Evolutionary conservation across 495 filamentous ascomycete species (phyloP).

Genomic region (Penicillium atrosanguineum): DNA sequence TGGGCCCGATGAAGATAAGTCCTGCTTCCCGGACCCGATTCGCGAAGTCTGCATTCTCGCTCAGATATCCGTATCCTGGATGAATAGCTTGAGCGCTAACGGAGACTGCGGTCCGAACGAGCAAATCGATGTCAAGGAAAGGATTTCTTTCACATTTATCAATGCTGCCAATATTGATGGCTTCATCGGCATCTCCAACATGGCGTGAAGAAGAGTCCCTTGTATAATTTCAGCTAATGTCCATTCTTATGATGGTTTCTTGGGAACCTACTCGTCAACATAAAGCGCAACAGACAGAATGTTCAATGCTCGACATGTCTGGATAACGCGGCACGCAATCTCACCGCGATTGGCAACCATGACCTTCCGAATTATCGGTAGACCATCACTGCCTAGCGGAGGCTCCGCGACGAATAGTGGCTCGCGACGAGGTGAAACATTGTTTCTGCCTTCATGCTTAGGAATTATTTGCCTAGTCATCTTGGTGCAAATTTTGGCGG

Average conservation of each 20-base stretch:
- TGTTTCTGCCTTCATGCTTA: not conserved
- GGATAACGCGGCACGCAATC: slow-evolving; percentile 47
- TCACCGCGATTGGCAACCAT: slow-evolving; percentile 50
- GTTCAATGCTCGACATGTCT: slow-evolving; percentile 31
- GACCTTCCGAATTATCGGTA: slow-evolving; percentile 19
- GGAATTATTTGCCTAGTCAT: slow-evolving; percentile 6
- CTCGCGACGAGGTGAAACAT: slow-evolving; percentile 8
- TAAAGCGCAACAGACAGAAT: slow-evolving; percentile 49
- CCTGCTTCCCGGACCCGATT: slow-evolving; percentile 40
- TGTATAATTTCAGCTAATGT: not conserved
- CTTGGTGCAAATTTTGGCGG: not conserved
- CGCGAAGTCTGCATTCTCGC: slow-evolving; percentile 51
- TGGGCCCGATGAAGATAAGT: slow-evolving; percentile 50
- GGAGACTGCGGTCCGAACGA: slow-evolving; percentile 70
- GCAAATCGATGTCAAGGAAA: slow-evolving; percentile 80
- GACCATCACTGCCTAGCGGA: slow-evolving; percentile 9
- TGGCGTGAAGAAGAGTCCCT: slow-evolving; percentile 23
- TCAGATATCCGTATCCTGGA: slow-evolving; percentile 59
- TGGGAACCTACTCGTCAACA: slow-evolving; percentile 35
- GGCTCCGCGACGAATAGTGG: slow-evolving; percentile 17
- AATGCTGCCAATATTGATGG: slow-evolving; percentile 22
- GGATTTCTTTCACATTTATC: slow-evolving; percentile 25
- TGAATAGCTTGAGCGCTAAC: slow-evolving; percentile 64
- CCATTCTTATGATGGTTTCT: not conserved
- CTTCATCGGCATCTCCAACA: slow-evolving; percentile 22